Conservation (phyloP, 108 stramenopile species). For the Fistulifera pelliculosa region DNA sequence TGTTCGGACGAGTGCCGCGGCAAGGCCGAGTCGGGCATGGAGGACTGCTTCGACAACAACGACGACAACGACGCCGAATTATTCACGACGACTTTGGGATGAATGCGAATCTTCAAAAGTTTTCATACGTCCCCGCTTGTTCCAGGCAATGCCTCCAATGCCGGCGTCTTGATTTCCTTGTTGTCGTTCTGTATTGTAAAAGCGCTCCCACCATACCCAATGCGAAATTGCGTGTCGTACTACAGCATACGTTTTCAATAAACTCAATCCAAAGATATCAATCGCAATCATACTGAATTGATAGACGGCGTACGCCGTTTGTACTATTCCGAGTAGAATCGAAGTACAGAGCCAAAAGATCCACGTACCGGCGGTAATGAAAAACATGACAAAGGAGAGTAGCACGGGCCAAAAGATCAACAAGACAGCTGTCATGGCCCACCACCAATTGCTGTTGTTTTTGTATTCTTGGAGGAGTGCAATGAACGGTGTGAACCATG, state of each 20-base stretch:
- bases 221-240: conserved; percentile 19
- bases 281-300: conserved; percentile 75
- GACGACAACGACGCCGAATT: too few species aligned
- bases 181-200: neutral
- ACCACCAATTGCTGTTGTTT: neutral
- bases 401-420: conserved; percentile 72
- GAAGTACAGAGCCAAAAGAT: conserved; percentile 75
- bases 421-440: conserved; percentile 3
- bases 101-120: conserved; percentile 56
- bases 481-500: too few species aligned
- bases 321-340: conserved; percentile 50
- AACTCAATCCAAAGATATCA: conserved; percentile 46
- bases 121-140: conserved; percentile 32
- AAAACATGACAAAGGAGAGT: conserved; percentile 48
- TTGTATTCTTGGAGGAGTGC: too few species aligned
- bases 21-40: too few species aligned
- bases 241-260: conserved; percentile 64
- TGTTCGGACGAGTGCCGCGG: too few species aligned
- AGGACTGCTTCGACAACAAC: too few species aligned
- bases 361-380: conserved; percentile 67
- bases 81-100: too few species aligned
- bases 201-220: neutral
- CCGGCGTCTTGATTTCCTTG: conserved; percentile 36
- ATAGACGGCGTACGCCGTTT: conserved; percentile 64
- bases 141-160: conserved; percentile 62